These are phyloP conservation scores for Ceratocystis eucalypticola DNA, from an alignment of 2,329 filamentous ascomycete species.

Conservation along the genomic window DNA sequence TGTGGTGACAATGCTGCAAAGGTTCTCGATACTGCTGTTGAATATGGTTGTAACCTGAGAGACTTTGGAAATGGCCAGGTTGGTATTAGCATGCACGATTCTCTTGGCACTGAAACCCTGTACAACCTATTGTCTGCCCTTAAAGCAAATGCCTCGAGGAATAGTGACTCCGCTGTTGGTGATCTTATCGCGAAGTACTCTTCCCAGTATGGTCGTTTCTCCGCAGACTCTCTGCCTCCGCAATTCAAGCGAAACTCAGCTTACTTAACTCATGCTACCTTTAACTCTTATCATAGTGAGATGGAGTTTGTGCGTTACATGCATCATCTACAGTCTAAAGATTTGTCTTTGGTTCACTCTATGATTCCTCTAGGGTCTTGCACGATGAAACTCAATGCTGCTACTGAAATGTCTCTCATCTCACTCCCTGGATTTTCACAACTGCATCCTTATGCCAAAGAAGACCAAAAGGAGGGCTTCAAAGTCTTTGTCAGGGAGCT, in stretches of 20 bases:
- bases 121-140: slow-evolving; percentile 32
- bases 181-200: slow-evolving; percentile 22
- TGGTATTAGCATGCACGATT: slow-evolving; percentile 26
- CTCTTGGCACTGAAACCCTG: slow-evolving; percentile 30
- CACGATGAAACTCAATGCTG: slow-evolving; percentile 96
- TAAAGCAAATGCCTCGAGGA: slow-evolving; percentile 23
- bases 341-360: slow-evolving; percentile 83
- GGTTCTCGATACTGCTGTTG: slow-evolving; percentile 12
- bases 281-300: slow-evolving; percentile 90
- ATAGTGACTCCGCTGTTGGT: slow-evolving; percentile 20
- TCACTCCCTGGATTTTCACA: slow-evolving; percentile 62
- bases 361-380: slow-evolving; percentile 97
- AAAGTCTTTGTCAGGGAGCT: slow-evolving; percentile 55
- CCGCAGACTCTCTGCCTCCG: slow-evolving; percentile 34
- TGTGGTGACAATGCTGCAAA: slow-evolving; percentile 34
- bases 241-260: slow-evolving; percentile 54
- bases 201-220: slow-evolving; percentile 13
- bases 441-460: slow-evolving; percentile 67
- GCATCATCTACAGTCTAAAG: slow-evolving; percentile 82
- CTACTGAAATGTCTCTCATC: slow-evolving; percentile 82
- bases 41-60: slow-evolving; percentile 23
- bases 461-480: slow-evolving; percentile 53
- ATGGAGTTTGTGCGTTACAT: slow-evolving; percentile 92
- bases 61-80: slow-evolving; percentile 25
- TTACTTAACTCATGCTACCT: slow-evolving; percentile 81